phyloP scores from a whole-genome alignment of 805 yeast species.

The Vanderwaltozyma yarrowii region DNA sequence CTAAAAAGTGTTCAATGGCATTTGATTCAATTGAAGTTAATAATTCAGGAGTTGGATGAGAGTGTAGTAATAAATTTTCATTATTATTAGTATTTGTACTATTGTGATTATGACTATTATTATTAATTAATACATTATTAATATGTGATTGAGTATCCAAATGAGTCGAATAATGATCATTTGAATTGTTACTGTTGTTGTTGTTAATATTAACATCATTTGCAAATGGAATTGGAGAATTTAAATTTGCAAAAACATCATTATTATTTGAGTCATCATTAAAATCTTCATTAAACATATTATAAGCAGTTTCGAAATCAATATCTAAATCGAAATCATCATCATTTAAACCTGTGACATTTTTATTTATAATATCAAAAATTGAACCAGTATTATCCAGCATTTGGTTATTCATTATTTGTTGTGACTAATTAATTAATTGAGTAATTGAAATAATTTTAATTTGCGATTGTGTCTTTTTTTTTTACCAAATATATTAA shows the following conservation, averaged over 20 bases:
- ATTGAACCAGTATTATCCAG: no score
- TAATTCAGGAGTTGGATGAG: background rate
- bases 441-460: no score
- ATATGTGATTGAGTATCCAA: background rate
- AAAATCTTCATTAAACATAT: slow-evolving; percentile 2
- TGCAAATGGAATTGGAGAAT: no score
- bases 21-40: slow-evolving; percentile 26
- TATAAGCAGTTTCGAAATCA: slow-evolving; percentile 5
- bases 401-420: no score
- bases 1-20: slow-evolving; percentile 27
- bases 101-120: background rate
- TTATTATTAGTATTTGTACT: background rate
- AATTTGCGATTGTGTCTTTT: no score
- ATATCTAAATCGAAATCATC: slow-evolving; percentile 4
- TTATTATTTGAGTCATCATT: background rate
- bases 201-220: background rate
- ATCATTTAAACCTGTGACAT: background rate
- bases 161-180: background rate
- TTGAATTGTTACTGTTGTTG: background rate
- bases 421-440: no score
- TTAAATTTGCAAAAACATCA: background rate
- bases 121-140: slow-evolving; percentile 1
- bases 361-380: background rate
- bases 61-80: background rate
- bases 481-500: no score